Conservation (phyloP, 768 basidiomycete species). For the Peribolospora baueri region DNA sequence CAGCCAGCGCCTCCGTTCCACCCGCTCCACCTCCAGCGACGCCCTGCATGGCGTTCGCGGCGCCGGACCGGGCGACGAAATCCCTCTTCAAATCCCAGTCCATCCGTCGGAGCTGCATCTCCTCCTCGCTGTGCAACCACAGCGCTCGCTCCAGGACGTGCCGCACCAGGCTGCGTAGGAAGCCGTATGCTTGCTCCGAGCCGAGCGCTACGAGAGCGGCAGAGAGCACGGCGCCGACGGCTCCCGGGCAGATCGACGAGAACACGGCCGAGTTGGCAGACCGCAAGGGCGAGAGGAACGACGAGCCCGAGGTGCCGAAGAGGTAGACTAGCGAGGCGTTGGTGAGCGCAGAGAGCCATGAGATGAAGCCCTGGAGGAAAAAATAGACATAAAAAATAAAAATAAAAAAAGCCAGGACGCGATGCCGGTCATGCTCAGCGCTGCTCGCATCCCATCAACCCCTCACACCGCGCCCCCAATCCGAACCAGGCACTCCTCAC, state of each 20-base stretch:
- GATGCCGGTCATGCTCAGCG: too few relatives aligned
- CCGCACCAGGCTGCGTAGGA: conserved; percentile 37
- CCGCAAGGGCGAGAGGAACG: background rate
- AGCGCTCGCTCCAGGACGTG: conserved; percentile 48
- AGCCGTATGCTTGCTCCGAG: conserved; percentile 64
- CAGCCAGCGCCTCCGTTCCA: conserved; percentile 1
- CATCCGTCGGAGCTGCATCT: conserved; percentile 30
- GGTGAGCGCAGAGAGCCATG: conserved; percentile 69
- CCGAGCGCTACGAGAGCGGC: conserved; percentile 50
- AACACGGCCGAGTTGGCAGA: background rate
- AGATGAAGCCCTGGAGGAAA: conserved; percentile 32
- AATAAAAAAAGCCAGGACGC: background rate
- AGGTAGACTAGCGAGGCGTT: conserved; percentile 79
- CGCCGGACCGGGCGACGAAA: conserved; percentile 8
- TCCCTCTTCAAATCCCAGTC: conserved; percentile 27
- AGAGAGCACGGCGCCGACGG: conserved; percentile 21
- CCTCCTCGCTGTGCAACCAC: conserved; percentile 52
- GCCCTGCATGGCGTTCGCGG: conserved; percentile 1
- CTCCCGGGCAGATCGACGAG: conserved; percentile 4
- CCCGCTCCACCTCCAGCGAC: conserved; percentile 1
- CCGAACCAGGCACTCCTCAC: conserved; percentile 19
- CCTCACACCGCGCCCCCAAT: too few relatives aligned
- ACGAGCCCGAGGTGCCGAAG: conserved; percentile 27
- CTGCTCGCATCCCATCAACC: background rate
- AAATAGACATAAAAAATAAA: background rate